phyloP scores from a whole-genome alignment of 192 early-diverging fungal genomes.

The Piromyces sp. region DNA sequence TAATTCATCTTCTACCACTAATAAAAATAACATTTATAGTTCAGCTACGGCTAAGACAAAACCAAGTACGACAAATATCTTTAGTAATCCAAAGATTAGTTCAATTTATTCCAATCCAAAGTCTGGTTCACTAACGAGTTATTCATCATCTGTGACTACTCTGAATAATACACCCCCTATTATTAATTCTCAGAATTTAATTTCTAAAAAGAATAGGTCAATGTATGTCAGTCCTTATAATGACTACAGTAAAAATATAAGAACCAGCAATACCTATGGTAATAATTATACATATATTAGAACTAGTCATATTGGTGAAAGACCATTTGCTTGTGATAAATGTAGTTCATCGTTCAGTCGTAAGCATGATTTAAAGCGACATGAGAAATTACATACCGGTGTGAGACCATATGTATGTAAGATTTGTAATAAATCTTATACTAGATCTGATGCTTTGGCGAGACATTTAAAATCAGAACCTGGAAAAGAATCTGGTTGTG shows the following conservation, averaged over 20 bases:
- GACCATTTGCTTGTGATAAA: conserved; percentile 22
- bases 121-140: not conserved
- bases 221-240: not conserved
- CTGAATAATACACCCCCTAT: not conserved
- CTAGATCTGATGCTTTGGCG: conserved; percentile 53
- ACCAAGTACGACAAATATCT: not conserved
- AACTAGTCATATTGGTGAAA: not conserved
- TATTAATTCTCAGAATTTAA: not conserved
- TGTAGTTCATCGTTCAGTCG: conserved; percentile 54
- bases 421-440: conserved; percentile 55
- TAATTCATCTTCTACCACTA: not conserved
- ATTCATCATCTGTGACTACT: not conserved
- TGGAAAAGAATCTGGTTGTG: not conserved
- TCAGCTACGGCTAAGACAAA: not conserved
- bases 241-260: not conserved
- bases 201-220: not conserved
- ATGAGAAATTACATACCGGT: conserved; percentile 52
- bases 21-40: not conserved
- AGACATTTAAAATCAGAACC: conserved; percentile 16
- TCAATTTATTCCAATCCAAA: not conserved
- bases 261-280: not conserved
- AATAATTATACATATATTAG: not conserved
- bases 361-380: conserved; percentile 59
- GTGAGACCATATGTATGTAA: conserved; percentile 56
- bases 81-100: not conserved